Conservation (phyloP, 768 basidiomycete genomes). For the Amanita molliuscula region DNA sequence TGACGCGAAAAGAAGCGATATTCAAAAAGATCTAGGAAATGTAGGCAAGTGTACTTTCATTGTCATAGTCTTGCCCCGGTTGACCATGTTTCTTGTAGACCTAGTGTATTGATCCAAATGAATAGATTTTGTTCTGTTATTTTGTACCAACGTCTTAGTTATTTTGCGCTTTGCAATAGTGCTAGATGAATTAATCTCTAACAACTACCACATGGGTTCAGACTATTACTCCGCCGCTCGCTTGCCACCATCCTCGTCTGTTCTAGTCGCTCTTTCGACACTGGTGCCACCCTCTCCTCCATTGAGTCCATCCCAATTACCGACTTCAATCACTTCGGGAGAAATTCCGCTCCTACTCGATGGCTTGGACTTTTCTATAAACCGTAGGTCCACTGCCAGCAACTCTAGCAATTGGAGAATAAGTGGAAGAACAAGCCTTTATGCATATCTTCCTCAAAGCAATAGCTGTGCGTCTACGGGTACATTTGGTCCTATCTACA, state of each 20-base stretch:
- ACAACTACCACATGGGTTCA: neutral
- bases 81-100: neutral
- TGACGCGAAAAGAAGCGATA: conserved; percentile 24
- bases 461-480: conserved; percentile 10
- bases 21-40: conserved; percentile 3
- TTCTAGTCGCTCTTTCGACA: conserved; percentile 25
- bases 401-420: neutral
- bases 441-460: neutral
- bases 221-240: conserved; percentile 12
- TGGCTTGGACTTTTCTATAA: conserved; percentile 12
- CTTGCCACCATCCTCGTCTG: conserved; percentile 30
- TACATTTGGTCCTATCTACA: conserved; percentile 18
- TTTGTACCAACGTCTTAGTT: too few species aligned
- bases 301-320: conserved; percentile 25
- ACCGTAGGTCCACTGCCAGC: conserved; percentile 5
- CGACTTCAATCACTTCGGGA: conserved; percentile 29
- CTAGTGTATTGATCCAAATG: neutral
- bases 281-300: conserved; percentile 37
- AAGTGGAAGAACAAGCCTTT: conserved; percentile 6
- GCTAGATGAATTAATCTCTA: too few species aligned
- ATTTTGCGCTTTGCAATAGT: too few species aligned
- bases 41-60: conserved; percentile 1
- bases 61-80: neutral
- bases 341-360: conserved; percentile 44
- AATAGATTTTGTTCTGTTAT: neutral